Evolutionary conservation across 2,329 filamentous ascomycete genomes (phyloP).

Genomic region (Pseudocercospora fijiensis): DNA sequence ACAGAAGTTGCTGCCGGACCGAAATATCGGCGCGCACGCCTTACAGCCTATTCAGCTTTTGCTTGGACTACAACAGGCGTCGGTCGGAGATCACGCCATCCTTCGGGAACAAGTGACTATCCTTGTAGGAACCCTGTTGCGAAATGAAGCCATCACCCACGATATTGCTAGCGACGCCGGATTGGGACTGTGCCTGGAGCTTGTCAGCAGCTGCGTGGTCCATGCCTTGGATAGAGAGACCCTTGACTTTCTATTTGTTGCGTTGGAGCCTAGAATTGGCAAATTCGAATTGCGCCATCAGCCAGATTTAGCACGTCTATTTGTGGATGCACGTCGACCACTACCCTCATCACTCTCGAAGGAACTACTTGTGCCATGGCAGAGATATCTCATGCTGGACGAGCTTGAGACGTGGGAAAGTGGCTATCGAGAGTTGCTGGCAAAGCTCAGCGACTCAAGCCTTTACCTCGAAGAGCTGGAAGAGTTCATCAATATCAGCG

Average conservation of each 20-base stretch:
- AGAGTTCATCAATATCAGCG: conserved; percentile 24
- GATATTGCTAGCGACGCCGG: conserved; percentile 22
- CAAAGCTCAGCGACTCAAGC: conserved; percentile 23
- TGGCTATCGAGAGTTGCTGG: conserved; percentile 20
- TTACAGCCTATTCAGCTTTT: conserved; percentile 22
- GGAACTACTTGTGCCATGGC: conserved; percentile 26
- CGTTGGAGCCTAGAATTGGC: conserved; percentile 14
- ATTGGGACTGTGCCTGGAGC: conserved; percentile 21
- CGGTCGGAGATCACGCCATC: conserved; percentile 23
- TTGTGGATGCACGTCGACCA: conserved; percentile 26
- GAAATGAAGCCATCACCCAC: conserved; percentile 13
- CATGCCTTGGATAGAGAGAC: conserved; percentile 18
- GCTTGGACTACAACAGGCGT: conserved; percentile 18
- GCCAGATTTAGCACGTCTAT: conserved; percentile 27
- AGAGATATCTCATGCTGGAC: conserved; percentile 26
- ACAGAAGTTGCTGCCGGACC: conserved; percentile 26
- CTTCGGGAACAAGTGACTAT: conserved; percentile 25
- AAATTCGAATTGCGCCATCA: conserved; percentile 27
- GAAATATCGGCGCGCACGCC: conserved; percentile 14
- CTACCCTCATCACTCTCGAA: conserved; percentile 21
- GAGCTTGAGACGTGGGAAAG: conserved; percentile 26
- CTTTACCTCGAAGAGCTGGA: conserved; percentile 24
- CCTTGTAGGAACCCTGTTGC: conserved; percentile 22
- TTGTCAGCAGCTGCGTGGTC: conserved; percentile 17
- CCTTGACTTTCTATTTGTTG: conserved; percentile 20